Evolutionary conservation across 176 grass and related monocot genomes (phyloP).

Genomic region (Musa itinerans): DNA sequence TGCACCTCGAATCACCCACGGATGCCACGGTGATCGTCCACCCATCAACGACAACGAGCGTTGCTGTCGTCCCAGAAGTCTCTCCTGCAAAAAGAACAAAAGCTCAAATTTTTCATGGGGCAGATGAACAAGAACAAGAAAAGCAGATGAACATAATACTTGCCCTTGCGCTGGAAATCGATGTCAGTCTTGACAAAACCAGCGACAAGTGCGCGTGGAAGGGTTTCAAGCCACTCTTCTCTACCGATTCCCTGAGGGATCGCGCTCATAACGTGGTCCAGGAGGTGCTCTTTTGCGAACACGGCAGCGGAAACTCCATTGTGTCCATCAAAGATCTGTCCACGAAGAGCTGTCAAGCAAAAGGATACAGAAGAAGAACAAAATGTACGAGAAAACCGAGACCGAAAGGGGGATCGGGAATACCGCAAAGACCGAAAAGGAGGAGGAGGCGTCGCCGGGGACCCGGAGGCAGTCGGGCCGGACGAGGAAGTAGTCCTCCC

Average conservation of each 20-base stretch:
- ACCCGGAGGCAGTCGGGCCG: conserved; percentile 75
- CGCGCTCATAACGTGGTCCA: conserved; percentile 89
- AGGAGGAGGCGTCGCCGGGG: conserved; percentile 49
- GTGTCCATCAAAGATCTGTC: conserved; percentile 88
- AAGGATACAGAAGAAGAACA: neutral
- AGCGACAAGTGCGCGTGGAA: conserved; percentile 81
- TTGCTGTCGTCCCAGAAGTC: conserved; percentile 82
- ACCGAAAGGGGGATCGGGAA: neutral
- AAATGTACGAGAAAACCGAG: neutral
- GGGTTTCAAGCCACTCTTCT: conserved; percentile 74
- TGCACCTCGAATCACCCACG: conserved; percentile 91
- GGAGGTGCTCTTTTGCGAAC: conserved; percentile 83
- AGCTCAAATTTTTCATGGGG: conserved; percentile 4
- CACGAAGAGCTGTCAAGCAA: neutral
- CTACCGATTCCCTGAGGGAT: conserved; percentile 68
- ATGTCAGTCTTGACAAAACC: conserved; percentile 98
- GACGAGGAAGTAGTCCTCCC: conserved; percentile 89
- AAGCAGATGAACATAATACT: neutral
- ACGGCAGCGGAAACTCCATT: conserved; percentile 90
- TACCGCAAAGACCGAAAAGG: conserved; percentile 92
- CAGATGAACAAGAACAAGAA: neutral
- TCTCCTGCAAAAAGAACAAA: conserved; percentile 42
- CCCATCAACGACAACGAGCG: conserved; percentile 78
- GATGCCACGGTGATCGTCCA: conserved; percentile 83
- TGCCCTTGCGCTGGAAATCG: conserved; percentile 88